Percentiles rank a stretch among this genome's conserved stretches.
phyloP scores from a whole-genome alignment of 108 stramenopile species.

The Stephanodiscus triporus region DNA sequence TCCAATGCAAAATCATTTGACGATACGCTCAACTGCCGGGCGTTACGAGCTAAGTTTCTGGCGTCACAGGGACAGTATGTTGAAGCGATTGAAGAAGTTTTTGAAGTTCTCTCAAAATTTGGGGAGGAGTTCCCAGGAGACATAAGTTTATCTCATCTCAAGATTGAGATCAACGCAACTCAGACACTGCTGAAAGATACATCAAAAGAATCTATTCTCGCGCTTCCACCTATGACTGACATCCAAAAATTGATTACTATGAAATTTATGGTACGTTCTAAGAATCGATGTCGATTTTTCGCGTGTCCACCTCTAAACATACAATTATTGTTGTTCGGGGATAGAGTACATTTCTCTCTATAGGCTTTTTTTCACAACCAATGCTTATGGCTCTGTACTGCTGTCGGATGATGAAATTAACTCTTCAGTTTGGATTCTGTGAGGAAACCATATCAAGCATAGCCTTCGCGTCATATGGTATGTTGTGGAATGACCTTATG shows the following conservation, averaged over 20 bases:
- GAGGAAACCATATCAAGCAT: background rate
- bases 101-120: background rate
- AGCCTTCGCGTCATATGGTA: background rate
- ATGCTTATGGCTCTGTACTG: conserved; percentile 2
- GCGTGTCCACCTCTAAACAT: background rate
- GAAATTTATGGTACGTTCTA: background rate
- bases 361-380: background rate
- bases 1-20: background rate
- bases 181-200: background rate
- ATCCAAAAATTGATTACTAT: background rate
- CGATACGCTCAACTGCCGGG: background rate
- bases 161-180: conserved; percentile 2
- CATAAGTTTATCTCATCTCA: background rate
- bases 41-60: background rate
- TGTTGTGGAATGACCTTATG: background rate
- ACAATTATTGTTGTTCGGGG: background rate
- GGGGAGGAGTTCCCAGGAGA: background rate
- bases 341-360: background rate
- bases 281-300: background rate
- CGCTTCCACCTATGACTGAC: background rate
- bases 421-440: background rate
- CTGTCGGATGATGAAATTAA: conserved; percentile 1
- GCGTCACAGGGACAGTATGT: conserved; percentile 1
- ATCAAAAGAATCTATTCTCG: background rate
- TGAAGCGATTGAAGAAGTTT: background rate